Evolutionary conservation across 177 flowering plant genomes (phyloP).

Genomic region (Telopea speciosissima): DNA sequence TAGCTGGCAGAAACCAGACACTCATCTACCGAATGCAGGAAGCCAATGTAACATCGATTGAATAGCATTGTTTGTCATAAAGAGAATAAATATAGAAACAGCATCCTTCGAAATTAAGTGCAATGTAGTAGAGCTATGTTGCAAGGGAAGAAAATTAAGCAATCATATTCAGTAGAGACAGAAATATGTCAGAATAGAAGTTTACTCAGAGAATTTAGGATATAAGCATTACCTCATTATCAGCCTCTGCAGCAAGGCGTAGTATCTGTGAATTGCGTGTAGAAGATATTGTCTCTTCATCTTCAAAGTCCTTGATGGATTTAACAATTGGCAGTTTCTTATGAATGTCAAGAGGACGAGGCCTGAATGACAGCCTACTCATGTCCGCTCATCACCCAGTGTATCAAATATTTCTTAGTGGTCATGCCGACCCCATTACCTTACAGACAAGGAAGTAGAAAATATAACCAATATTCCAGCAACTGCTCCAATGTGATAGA

Average conservation of each 20-base stretch:
- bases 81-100: not conserved
- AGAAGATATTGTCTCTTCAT: slow-evolving; percentile 66
- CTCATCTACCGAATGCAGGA: too few species aligned
- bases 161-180: not conserved
- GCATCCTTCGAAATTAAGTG: not conserved
- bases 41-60: too few species aligned
- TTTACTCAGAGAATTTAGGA: not conserved
- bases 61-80: too few species aligned
- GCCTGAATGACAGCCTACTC: slow-evolving; percentile 89
- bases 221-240: slow-evolving; percentile 44
- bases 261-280: slow-evolving; percentile 65
- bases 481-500: not conserved
- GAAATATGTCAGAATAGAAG: not conserved
- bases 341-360: slow-evolving; percentile 94
- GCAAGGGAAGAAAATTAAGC: too few species aligned
- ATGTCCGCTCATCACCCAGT: slow-evolving; percentile 38
- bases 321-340: slow-evolving; percentile 96
- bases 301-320: slow-evolving; percentile 85
- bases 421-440: slow-evolving; percentile 17
- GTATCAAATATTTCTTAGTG: slow-evolving; percentile 13
- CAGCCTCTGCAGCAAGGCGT: slow-evolving; percentile 50
- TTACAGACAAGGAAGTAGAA: slow-evolving; percentile 3
- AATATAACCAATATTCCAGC: not conserved
- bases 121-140: too few species aligned
- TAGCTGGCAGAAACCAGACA: too few species aligned